These are phyloP conservation scores for Radiomyces spectabilis DNA, from an alignment of 192 early-diverging fungal species.

Conservation along the genomic window DNA sequence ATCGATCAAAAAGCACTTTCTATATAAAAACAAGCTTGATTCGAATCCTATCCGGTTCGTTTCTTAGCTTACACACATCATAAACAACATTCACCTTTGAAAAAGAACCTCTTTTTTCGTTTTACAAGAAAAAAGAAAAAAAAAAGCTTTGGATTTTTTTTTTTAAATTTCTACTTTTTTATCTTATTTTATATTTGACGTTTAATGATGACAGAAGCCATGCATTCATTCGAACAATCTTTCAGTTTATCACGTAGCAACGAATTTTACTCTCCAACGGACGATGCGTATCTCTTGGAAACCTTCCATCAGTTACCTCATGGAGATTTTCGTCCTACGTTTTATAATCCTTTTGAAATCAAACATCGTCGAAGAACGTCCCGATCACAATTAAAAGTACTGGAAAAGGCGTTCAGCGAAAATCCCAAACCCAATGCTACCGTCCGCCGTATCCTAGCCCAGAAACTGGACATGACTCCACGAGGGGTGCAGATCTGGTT, in stretches of 20 bases:
- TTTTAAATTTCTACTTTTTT: background rate
- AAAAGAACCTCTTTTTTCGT: background rate
- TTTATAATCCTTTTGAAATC: slow-evolving; percentile 74
- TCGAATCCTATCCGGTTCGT: too few species aligned
- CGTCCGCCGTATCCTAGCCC: slow-evolving; percentile 51
- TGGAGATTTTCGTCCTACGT: slow-evolving; percentile 57
- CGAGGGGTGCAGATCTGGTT: slow-evolving; percentile 82
- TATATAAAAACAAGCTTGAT: too few species aligned
- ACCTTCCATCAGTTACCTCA: too few species aligned
- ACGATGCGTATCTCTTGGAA: too few species aligned
- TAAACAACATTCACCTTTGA: too few species aligned
- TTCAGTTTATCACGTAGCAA: too few species aligned
- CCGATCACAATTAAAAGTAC: slow-evolving; percentile 60
- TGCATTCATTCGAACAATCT: slow-evolving; percentile 1
- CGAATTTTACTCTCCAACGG: too few species aligned
- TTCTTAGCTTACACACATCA: too few species aligned
- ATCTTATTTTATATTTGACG: background rate
- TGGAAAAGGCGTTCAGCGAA: slow-evolving; percentile 60
- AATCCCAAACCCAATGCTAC: slow-evolving; percentile 60
- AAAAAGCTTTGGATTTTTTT: background rate
- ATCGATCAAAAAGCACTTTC: too few species aligned
- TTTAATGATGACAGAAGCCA: slow-evolving; percentile 1
- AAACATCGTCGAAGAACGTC: slow-evolving; percentile 72
- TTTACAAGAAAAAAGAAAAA: background rate
- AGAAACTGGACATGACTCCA: slow-evolving; percentile 59